These are phyloP conservation scores for Russula griseocarnosa DNA, from an alignment of 768 basidiomycete genomes.

Conservation along the genomic window DNA sequence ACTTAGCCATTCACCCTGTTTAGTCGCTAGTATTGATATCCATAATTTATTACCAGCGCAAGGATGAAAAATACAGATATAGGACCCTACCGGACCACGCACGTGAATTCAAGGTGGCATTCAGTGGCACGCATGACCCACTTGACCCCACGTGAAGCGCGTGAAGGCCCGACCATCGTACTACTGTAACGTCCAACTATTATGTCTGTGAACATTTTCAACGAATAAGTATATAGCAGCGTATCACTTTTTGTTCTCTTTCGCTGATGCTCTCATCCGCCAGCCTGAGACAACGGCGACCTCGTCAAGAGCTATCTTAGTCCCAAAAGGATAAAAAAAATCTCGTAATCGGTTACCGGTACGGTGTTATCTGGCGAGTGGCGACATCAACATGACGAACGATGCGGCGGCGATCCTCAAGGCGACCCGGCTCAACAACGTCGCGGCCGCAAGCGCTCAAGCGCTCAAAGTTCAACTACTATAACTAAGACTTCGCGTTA, in stretches of 20 bases:
- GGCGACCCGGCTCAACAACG: constrained; percentile 95
- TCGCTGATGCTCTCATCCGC: neutral
- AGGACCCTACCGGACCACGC: too few relatives aligned
- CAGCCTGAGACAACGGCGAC: constrained; percentile 94
- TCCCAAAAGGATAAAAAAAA: constrained; percentile 99
- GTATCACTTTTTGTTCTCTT: neutral
- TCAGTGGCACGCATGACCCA: too few relatives aligned
- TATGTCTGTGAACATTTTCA: constrained; percentile 74
- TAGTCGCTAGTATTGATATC: neutral
- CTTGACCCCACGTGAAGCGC: too few relatives aligned
- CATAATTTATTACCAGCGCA: neutral
- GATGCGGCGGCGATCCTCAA: constrained; percentile 99
- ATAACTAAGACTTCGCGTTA: too few relatives aligned
- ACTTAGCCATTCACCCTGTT: neutral
- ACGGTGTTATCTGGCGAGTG: constrained; percentile 84
- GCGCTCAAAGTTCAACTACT: too few relatives aligned
- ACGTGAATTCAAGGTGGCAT: too few relatives aligned
- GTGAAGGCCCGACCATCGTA: neutral
- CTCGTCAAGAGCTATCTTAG: constrained; percentile 98
- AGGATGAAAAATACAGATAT: too few relatives aligned
- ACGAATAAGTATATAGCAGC: constrained; percentile 47
- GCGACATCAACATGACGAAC: constrained; percentile 95
- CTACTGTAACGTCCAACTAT: constrained; percentile 15
- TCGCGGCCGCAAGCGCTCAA: too few relatives aligned
- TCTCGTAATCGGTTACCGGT: constrained; percentile 89